Base-by-base conservation (phyloP, 169 alveolate species). In the Eimeria sp. region DNA sequence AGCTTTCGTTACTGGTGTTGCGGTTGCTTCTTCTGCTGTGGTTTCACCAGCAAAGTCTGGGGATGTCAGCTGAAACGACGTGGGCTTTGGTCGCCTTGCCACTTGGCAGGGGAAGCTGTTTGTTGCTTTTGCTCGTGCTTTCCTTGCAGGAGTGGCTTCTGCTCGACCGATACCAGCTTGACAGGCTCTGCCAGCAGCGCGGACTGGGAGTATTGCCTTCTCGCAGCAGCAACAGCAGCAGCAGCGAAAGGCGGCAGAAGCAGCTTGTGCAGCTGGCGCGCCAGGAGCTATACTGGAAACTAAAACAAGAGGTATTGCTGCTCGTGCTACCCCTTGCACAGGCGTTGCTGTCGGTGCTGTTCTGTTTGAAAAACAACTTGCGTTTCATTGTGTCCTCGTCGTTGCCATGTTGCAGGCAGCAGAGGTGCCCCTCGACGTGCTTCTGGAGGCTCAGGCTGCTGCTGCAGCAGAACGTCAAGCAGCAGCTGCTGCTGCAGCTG, bases 121-220 rank as follows among this genome's bases (percentile, higher is more conserved):
- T 14, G 49, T 49, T 78, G 64, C 56, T 74, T 89, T 78, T 90
- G 58, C 58, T 43, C 88, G 82, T 37, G 62, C 62, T 37, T 14
- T 1, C 14, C 60, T 25, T 16, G 46, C 89, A 90, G 95, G 95
- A 90, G 30, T 90, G 95, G 95, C 77, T 90, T 43, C 64, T 76
- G 64, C 89, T 90, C 33, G 95, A 90, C 89, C 89, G 90, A n/a
- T 90, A 76, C 66, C 95, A 90, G 78, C 80, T 90, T 23, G 95
- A 90, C 78, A 90, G 89, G 90, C 89, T 90, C 77, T 90, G 95
- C 80, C 95, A 90, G 90, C 95, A 90, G 68, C 95, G 95, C 78
- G 95, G 95, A 23, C 78, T 90, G 40, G 94, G 94, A 6, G 94
- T 87, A 60, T 43, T 87, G 68, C 94, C 94, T 23, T 87, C 94